Conservation (phyloP, 805 yeast genomes). For the Barnettozyma populi region DNA sequence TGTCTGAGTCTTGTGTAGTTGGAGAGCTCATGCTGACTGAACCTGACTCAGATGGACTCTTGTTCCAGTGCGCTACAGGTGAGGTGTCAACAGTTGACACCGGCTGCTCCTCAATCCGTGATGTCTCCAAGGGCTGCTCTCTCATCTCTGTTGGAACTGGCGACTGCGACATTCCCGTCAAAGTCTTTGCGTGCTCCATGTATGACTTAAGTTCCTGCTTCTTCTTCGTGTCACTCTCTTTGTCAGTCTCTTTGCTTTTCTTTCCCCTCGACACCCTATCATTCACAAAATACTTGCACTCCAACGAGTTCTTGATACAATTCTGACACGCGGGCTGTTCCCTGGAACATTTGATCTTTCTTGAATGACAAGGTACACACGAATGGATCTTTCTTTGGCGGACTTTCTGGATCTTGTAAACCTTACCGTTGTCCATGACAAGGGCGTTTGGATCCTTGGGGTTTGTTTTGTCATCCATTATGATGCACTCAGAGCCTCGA, state of each 20-base stretch:
- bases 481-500: neutral
- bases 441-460: constrained; percentile 31
- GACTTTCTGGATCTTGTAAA: constrained; percentile 54
- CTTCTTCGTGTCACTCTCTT: constrained; percentile 17
- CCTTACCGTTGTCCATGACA: constrained; percentile 44
- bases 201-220: constrained; percentile 22
- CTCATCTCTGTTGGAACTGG: neutral
- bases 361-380: constrained; percentile 54
- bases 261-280: constrained; percentile 41
- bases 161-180: constrained; percentile 6
- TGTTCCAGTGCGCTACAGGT: neutral
- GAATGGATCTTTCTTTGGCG: constrained; percentile 54
- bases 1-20: constrained; percentile 13
- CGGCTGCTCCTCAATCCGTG: neutral
- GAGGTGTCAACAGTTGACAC: neutral
- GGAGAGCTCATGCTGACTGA: constrained; percentile 4
- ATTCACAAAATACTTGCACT: constrained; percentile 53
- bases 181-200: constrained; percentile 20
- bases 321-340: constrained; percentile 46
- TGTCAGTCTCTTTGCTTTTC: constrained; percentile 21
- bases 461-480: constrained; percentile 18
- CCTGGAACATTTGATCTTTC: constrained; percentile 52
- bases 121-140: neutral
- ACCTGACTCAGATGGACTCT: constrained; percentile 1
- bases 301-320: constrained; percentile 41